Evolutionary conservation across 805 yeast genomes (phyloP), one percentile per base, ranked within the genome.

Genomic region (Myxozyma geophila): DNA sequence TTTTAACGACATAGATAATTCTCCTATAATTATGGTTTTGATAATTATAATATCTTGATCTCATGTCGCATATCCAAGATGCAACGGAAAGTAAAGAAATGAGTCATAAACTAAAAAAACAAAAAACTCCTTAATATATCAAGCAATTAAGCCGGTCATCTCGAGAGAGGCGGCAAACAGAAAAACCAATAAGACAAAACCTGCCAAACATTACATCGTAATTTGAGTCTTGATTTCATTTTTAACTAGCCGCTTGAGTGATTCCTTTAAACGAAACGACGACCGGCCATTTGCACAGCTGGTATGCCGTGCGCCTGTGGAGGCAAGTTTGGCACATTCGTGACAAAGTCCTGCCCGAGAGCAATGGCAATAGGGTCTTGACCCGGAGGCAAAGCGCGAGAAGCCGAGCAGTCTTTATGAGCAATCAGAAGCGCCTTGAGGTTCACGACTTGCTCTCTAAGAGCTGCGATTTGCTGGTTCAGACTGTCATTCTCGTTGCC

Each of bases 401-500:
- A 59, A 17, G 62, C 71, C 2, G 74, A 69, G 58, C 73, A 84
- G 51, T 83, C 84, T 65, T 80, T 82, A 68, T 86, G 89, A 9
- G 80, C 77, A 28, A 75, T 72, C 12, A 87, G 63, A 1, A 85
- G 71, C 0, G 82, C 77, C 48, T 84, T 79, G 28, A 88, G 72
- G 8, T 80, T 74, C 37, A 82, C 69, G 15, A 88, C 78, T 70
- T 86, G 89, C 54, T 86, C 87, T 43, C 87, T 78, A 59, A 89
- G 75, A 40, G 80, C 81, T n/a, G 78, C 76, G 7, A 87, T 83
- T 65, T 89, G 88, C 1, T 78, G 75, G 13, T 85, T 81, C 56
- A 92, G 76, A 47, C 84, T 84, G 23, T 87, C 83, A 75, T 89
- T 91, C 66, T 92, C 92, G 10, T 81, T 75, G 17, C 89, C 81